Base-by-base conservation (phyloP, 2,329 filamentous ascomycete genomes). In the Dactylonectria macrodidyma region DNA sequence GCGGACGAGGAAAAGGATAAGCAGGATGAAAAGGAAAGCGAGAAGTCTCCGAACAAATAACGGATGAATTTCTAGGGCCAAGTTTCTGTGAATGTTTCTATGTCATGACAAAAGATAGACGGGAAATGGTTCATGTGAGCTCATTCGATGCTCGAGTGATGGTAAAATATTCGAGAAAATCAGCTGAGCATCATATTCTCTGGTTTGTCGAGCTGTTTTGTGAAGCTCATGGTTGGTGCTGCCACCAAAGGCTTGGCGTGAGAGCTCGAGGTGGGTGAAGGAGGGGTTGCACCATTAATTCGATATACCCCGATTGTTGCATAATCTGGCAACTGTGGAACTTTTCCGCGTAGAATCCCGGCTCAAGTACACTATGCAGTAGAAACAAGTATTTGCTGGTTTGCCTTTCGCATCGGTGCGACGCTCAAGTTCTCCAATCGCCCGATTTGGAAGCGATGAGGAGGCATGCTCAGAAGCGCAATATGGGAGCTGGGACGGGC, bases 1-100 rank as follows among this genome's bases (percentile, higher is more conserved):
- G 86, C 83, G 3, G 91, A 92, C 46, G 88, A 90, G 70, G 90
- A 85, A 59, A 81, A 82, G 66, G 80, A 78, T 50, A 78, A 80
- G 56, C 78, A 81, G 66, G 81, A 81, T 55, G 77, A 77, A 51
- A 83, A 84, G 69, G 82, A 81, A 38, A 77, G 78, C 36, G 78
- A 80, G 57, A 78, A 81, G 70, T 71, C 75, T 50, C 64, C 74
- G 59, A 72, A 74, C 22, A 69, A 78, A 46, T 76, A 61, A 74
- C 38, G 41, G 59, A 58, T 63, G 68, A 41, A 48, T 54, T 50
- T 62, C 54, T 48, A 57, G 38, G 52, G 58, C 36, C 38, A 54
- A 54, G 61, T 57, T 61, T 62, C 52, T 66, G 55, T 22, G 34
- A 66, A 69, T 60, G 65, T 66, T 65, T 68, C 59, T 57, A 68